phyloP scores from a whole-genome alignment of 176 grass and related monocot species.

The Guadua angustifolia region DNA sequence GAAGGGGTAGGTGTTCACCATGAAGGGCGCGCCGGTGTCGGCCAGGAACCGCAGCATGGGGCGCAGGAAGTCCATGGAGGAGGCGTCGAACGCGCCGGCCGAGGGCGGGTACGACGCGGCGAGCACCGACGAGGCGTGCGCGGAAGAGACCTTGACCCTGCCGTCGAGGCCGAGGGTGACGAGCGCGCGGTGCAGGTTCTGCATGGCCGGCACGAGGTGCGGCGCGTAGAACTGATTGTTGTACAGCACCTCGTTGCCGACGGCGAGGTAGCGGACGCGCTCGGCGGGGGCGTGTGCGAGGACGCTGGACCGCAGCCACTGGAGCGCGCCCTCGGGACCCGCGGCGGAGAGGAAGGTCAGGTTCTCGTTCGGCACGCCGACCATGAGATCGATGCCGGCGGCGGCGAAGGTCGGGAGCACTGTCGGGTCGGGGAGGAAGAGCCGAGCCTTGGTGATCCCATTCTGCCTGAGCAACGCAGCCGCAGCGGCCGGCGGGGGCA shows the following conservation, averaged over 20 bases:
- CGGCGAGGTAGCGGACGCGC: conserved; percentile 55
- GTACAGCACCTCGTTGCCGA: conserved; percentile 81
- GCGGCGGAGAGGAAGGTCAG: conserved; percentile 57
- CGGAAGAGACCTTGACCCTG: conserved; percentile 58
- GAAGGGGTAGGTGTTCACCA: conserved; percentile 82
- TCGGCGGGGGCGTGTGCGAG: conserved; percentile 46
- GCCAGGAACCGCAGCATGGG: conserved; percentile 74
- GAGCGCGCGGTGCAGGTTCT: conserved; percentile 67
- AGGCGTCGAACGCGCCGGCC: conserved; percentile 55
- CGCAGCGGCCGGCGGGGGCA: conserved; percentile 36
- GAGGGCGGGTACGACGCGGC: conserved; percentile 63
- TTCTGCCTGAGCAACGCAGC: conserved; percentile 52
- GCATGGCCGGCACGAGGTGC: conserved; percentile 67
- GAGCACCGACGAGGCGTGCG: conserved; percentile 73
- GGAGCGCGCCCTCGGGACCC: conserved; percentile 44
- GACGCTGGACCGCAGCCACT: conserved; percentile 57
- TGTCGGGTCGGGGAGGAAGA: conserved; percentile 58
- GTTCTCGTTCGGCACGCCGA: conserved; percentile 83
- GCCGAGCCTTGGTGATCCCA: conserved; percentile 56
- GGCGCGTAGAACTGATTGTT: conserved; percentile 61
- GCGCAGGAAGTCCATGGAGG: conserved; percentile 44
- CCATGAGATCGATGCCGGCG: conserved; percentile 52
- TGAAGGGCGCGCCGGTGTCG: conserved; percentile 65
- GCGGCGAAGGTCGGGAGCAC: conserved; percentile 60
- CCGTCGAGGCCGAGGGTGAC: conserved; percentile 49